Conservation (phyloP, 1,139 yeast species). For the Yamadazyma spencermartinsiae region DNA sequence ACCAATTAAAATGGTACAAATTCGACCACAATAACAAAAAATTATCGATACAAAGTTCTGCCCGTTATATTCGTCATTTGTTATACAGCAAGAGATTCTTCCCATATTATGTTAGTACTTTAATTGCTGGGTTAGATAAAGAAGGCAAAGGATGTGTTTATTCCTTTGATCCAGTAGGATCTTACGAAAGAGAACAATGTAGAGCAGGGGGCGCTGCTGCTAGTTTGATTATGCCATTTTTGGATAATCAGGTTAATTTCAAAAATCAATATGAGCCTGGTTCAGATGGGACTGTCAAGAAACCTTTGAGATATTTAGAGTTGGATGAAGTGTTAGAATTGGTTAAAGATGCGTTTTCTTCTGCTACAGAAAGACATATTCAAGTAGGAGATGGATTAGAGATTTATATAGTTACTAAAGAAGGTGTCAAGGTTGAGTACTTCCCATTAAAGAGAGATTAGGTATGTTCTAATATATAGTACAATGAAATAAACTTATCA, state of each 20-base stretch:
- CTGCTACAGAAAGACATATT: conserved; percentile 97
- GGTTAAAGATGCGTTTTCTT: conserved; percentile 90
- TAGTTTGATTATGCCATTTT: conserved; percentile 91
- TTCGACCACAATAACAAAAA: conserved; percentile 77
- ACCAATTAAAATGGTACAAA: conserved; percentile 90
- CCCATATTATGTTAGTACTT: conserved; percentile 95
- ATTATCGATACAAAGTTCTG: conserved; percentile 71
- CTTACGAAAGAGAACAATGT: conserved; percentile 95
- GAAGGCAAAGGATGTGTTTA: conserved; percentile 94
- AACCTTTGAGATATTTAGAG: conserved; percentile 59
- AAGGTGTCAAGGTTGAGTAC: conserved; percentile 82
- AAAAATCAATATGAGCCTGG: conserved; percentile 88
- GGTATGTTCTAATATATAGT: neutral
- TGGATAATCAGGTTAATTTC: conserved; percentile 95
- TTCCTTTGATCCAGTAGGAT: conserved; percentile 97
- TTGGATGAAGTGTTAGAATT: conserved; percentile 84
- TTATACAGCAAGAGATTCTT: conserved; percentile 91
- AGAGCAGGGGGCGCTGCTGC: conserved; percentile 99
- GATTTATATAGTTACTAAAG: conserved; percentile 86
- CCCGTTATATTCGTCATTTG: conserved; percentile 87
- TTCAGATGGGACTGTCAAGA: conserved; percentile 65
- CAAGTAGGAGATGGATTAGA: conserved; percentile 97
- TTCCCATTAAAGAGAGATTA: conserved; percentile 87
- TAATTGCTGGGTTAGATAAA: conserved; percentile 91
- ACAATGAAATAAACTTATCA: neutral